Evolutionary conservation across 2,329 filamentous ascomycete species (phyloP), one percentile per base, ranked within the genome.

Genomic region (Epichloe bromicola): DNA sequence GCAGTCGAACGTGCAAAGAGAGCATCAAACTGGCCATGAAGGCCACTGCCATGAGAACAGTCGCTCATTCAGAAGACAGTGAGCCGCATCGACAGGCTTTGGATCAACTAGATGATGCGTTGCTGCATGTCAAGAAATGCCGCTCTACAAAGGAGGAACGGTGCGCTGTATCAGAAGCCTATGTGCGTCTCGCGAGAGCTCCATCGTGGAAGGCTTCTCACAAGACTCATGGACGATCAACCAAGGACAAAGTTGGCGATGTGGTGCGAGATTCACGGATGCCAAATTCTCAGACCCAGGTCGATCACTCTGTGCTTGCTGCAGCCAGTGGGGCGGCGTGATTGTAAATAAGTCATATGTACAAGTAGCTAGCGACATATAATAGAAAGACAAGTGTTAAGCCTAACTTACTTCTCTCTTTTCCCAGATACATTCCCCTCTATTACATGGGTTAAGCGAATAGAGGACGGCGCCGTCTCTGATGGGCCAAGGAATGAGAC

Each of bases 21-120:
- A 65, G 60, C n/a, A 58, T 69, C 57, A 69, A 68, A 53, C 56
- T 63, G 23, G 66, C 65, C 8, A 68, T 68, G 59, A 67, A 67
- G 55, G 58, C 59, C 17, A 54, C 63, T 33, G 61, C 62, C 19
- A 57, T 56, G 50, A 61, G 65, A 17, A 57, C 56, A 5, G 51
- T 57, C 4, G 57, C 48, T 3, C 43, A 54, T 40, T 19, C 46
- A 5, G 4, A 52, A 15, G 45, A 55, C 12, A 51, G 46, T n/a
- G 39, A 47, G 11, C 33, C 46, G 15, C 63, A 67, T 20, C 56
- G 55, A 23, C 45, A 59, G 19, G 60, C 58, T 5, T 52, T 68
- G 6, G 43, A 54, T 1, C 40, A 30, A 14, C 48, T 63, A n/a
- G 58, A 60, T 30, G 52, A 53, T 23, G 59, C 61, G 10, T 51